Evolutionary conservation across 2,329 filamentous ascomycete species (phyloP).

Genomic region (Calonectria ilicicola): DNA sequence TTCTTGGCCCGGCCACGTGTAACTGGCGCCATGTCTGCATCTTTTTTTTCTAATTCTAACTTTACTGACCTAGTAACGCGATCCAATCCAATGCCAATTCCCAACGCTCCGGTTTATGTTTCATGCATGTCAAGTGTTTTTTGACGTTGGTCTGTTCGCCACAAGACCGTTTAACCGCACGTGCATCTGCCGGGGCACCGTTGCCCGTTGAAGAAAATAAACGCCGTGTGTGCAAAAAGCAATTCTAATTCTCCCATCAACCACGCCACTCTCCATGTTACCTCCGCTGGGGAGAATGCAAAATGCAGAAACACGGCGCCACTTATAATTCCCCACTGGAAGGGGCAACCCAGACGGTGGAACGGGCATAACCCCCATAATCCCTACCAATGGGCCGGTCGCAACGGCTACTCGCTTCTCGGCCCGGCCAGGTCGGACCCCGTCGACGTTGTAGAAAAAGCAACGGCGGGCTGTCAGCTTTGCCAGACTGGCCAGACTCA

Average conservation of each 20-base stretch:
- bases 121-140: not conserved
- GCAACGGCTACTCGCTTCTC: not conserved
- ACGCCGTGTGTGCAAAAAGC: not conserved
- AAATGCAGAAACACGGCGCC: not conserved
- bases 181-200: not conserved
- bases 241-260: not conserved
- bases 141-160: constrained; percentile 3
- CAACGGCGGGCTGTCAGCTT: constrained; percentile 5
- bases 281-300: not conserved
- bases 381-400: not conserved
- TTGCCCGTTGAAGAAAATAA: not conserved
- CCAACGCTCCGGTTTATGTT: not conserved
- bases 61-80: too few relatives aligned
- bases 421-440: not conserved
- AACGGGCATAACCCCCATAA: not conserved
- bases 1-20: not conserved
- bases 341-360: constrained; percentile 1
- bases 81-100: not conserved
- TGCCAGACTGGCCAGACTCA: not conserved
- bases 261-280: not conserved
- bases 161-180: not conserved
- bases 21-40: not conserved
- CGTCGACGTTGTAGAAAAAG: constrained; percentile 16
- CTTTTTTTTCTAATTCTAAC: not conserved
- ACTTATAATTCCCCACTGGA: constrained; percentile 1